phyloP scores from a whole-genome alignment of 2,329 filamentous ascomycete genomes.

The Cladophialophora bantiana region DNA sequence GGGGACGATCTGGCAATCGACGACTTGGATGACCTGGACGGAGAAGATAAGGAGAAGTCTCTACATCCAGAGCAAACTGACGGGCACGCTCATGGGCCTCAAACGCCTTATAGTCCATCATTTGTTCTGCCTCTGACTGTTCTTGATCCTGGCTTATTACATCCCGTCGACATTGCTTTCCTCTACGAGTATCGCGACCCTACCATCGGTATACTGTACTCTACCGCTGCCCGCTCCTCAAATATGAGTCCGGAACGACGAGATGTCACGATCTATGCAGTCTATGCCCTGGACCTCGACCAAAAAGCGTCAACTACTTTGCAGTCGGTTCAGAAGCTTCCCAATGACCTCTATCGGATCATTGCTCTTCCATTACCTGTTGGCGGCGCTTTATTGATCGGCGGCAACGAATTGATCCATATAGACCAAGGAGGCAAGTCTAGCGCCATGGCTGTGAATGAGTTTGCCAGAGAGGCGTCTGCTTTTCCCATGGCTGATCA shows the following conservation, averaged over 20 bases:
- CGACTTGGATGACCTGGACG: conserved; percentile 78
- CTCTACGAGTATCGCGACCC: conserved; percentile 97
- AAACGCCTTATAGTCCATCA: conserved; percentile 82
- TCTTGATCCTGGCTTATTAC: conserved; percentile 83
- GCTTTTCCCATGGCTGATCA: conserved; percentile 87
- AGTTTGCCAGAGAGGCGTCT: conserved; percentile 82
- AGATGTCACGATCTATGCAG: conserved; percentile 87
- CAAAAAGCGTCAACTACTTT: conserved; percentile 93
- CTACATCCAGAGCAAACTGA: conserved; percentile 48
- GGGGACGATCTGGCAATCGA: conserved; percentile 91
- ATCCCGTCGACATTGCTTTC: conserved; percentile 91
- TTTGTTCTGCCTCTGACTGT: conserved; percentile 91
- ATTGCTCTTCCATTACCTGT: conserved; percentile 84
- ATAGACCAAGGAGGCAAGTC: conserved; percentile 95
- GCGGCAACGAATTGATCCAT: conserved; percentile 89
- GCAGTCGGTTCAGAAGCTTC: conserved; percentile 81
- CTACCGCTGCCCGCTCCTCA: conserved; percentile 73
- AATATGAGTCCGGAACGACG: conserved; percentile 77
- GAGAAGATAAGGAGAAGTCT: conserved; percentile 66
- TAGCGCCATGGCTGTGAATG: conserved; percentile 90
- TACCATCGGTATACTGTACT: conserved; percentile 92
- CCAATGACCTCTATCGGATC: conserved; percentile 84
- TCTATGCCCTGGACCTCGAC: conserved; percentile 93
- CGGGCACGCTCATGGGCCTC: conserved; percentile 45
- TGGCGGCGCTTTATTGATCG: conserved; percentile 85